Percentiles rank a stretch among this genome's conserved stretches.
These are phyloP conservation scores for Fragaria vesca DNA, from an alignment of 306 rosid genomes.

Conservation along the genomic window DNA sequence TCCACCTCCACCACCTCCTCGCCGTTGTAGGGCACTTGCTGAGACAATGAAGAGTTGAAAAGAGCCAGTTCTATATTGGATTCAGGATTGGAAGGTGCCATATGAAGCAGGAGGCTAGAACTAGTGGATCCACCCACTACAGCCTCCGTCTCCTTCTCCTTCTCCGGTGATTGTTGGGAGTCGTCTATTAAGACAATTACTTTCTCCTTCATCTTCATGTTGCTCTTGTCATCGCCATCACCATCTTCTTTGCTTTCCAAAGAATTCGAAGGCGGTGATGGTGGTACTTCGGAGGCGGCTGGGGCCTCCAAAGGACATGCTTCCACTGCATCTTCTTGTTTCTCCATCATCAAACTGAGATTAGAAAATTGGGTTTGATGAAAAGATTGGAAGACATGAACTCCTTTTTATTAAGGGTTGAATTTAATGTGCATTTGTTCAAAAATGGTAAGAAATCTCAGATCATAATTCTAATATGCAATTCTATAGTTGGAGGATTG, in stretches of 20 bases:
- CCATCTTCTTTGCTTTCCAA: background rate
- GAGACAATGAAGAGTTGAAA: background rate
- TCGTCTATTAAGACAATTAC: background rate
- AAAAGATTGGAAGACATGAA: conserved; percentile 12
- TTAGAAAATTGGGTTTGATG: conserved; percentile 2
- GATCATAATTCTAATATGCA: conserved; percentile 22
- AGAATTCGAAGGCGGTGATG: background rate
- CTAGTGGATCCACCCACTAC: background rate
- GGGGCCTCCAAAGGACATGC: background rate
- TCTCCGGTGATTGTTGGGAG: background rate
- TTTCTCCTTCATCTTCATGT: background rate
- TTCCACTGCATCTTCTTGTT: background rate
- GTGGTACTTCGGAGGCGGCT: background rate
- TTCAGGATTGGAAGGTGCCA: background rate
- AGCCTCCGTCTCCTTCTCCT: background rate
- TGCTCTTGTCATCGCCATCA: background rate
- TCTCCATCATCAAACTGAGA: background rate
- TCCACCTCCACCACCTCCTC: background rate
- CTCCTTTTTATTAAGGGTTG: conserved; percentile 36
- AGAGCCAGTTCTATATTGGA: background rate
- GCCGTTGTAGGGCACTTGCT: background rate
- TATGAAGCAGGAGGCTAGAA: background rate
- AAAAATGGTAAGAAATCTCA: conserved; percentile 35
- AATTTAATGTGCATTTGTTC: conserved; percentile 31
- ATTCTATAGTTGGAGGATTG: conserved; percentile 18